Base-by-base conservation (phyloP, 2,329 filamentous ascomycete genomes). In the Pseudonectria foliicola region DNA sequence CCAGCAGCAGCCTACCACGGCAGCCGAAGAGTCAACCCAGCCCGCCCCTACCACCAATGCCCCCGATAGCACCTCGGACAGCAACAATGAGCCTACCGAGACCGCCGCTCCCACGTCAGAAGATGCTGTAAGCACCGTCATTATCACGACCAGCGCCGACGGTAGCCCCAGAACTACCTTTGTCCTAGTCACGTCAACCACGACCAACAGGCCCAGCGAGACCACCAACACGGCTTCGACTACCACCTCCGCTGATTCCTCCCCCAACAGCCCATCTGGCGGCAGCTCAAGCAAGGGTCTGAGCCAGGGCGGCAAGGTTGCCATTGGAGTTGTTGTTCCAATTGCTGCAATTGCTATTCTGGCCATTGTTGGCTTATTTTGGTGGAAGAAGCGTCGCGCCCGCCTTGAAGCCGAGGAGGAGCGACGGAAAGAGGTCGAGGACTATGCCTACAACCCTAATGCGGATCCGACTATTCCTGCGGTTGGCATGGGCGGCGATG, bases 361-460 rank as follows among this genome's bases (percentile, higher is more conserved):
- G 14, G 78, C 90, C 3, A 61, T 90, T 7, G 77, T 76, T 3
- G 84, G 80, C 6, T 70, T 95, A 18, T 88, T 85, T 60, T 77
- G 90, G 54, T 98, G 88, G 87, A 80, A 85, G 56, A 88, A 80
- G 66, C 82, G 88, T 44, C 94, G 93, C 66, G 80, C 85, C 52
- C 79, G 81, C 45, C 92, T 87, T 68, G 77, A 79, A 44, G 84
- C 82, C 11, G 87, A 92, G 55, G 92, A 95, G 57, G 79, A 89
- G 52, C 78, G 92, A 33, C 78, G 89, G 44, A 95, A 95, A 66
- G 92, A 98, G 62, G 88, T 95, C 10, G 90, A 96, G 59, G 92
- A 96, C 56, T 96, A 96, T 58, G 82, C 85, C 23, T 96, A 89
- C 69, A 96, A 96, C 60, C 92, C 92, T n/a, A 96, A 96, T 62